Evolutionary conservation across 75 land plant species (phyloP).

Genomic region (Selaginella moellendorffii): DNA sequence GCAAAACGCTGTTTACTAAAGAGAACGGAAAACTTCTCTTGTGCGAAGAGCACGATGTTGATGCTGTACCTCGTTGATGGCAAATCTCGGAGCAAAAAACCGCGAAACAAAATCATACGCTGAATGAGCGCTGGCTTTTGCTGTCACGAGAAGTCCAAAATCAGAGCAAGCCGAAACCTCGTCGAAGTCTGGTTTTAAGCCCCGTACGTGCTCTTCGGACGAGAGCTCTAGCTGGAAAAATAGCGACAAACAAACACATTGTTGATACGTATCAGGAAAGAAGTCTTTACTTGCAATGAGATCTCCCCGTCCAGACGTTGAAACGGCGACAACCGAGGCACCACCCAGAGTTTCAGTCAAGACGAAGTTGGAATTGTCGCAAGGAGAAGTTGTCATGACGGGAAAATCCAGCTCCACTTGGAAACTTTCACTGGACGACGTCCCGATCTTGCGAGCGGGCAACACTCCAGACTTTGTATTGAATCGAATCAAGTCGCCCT

Average conservation of each 20-base stretch:
- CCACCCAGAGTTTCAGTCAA: neutral
- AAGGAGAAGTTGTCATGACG: neutral
- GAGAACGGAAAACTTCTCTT: too few relatives aligned
- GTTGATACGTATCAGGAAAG: too few relatives aligned
- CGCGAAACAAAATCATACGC: constrained; percentile 59
- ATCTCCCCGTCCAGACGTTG: neutral
- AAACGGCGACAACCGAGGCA: neutral
- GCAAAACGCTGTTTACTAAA: neutral
- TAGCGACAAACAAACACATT: too few relatives aligned
- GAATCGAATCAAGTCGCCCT: constrained; percentile 30
- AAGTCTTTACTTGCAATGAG: neutral
- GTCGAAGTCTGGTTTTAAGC: constrained; percentile 37
- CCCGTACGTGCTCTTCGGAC: constrained; percentile 35
- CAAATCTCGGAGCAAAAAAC: constrained; percentile 54
- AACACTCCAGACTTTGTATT: constrained; percentile 39
- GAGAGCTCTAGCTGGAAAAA: constrained; percentile 52
- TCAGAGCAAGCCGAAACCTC: constrained; percentile 26
- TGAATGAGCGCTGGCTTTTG: constrained; percentile 29
- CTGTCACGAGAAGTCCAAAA: constrained; percentile 48
- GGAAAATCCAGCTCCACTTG: neutral
- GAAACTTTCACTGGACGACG: neutral
- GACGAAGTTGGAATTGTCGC: too few relatives aligned
- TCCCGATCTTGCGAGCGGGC: constrained; percentile 31
- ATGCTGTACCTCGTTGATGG: constrained; percentile 63
- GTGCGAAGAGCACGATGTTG: too few relatives aligned